A percentile compares a stretch with the other conserved stretches of the same genome.
phyloP scores from a whole-genome alignment of 495 filamentous ascomycete species.

The Apiosordaria backusii region DNA sequence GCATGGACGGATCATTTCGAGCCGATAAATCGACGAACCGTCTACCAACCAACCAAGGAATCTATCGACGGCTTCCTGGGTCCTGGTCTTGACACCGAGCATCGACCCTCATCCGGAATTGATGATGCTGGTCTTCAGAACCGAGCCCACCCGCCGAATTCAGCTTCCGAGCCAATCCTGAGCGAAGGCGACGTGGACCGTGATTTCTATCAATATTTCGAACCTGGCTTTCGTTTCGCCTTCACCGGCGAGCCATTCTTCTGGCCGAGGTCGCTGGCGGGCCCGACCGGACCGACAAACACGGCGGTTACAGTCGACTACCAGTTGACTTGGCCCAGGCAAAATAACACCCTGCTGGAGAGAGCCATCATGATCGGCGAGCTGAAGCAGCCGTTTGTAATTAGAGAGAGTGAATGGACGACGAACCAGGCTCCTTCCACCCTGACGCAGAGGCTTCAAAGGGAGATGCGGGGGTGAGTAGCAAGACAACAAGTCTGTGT shows the following conservation, averaged over 20 bases:
- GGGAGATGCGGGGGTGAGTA: too few species aligned
- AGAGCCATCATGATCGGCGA: slow-evolving; percentile 8
- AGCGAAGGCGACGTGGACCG: slow-evolving; percentile 5
- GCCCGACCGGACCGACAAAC: slow-evolving; percentile 10
- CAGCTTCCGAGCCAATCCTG: slow-evolving; percentile 2
- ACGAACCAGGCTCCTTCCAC: background rate
- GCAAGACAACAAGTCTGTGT: background rate
- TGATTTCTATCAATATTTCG: slow-evolving; percentile 9
- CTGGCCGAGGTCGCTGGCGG: slow-evolving; percentile 8
- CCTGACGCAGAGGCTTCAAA: too few species aligned
- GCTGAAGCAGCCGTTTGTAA: too few species aligned
- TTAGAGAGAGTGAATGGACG: slow-evolving; percentile 2
- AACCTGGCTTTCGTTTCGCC: slow-evolving; percentile 8
- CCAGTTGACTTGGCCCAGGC: slow-evolving; percentile 6
- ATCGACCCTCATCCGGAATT: slow-evolving; percentile 1
- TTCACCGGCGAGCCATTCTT: slow-evolving; percentile 1
- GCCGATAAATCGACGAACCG: background rate
- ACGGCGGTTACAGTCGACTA: slow-evolving; percentile 9
- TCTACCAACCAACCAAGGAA: slow-evolving; percentile 7
- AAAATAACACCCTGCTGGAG: slow-evolving; percentile 5
- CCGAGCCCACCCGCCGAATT: slow-evolving; percentile 3
- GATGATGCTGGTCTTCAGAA: slow-evolving; percentile 5
- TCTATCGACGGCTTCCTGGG: slow-evolving; percentile 10
- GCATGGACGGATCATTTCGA: slow-evolving; percentile 8
- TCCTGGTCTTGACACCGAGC: slow-evolving; percentile 6